phyloP scores from a whole-genome alignment of 108 stramenopile species.

The Nannochloropsis salina region DNA sequence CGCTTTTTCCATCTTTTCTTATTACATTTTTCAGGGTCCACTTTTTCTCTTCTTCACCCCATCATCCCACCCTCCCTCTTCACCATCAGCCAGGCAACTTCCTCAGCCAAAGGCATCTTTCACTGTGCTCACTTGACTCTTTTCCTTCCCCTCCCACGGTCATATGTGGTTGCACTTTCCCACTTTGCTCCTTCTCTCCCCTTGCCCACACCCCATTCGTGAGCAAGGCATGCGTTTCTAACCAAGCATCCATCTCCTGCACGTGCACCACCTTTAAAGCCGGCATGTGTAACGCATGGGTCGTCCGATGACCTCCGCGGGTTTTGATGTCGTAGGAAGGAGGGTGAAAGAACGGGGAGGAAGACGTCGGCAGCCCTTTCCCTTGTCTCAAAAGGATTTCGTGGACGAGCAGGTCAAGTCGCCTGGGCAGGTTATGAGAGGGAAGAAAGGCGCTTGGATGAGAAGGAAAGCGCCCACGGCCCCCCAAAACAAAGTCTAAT shows the following conservation, averaged over 20 bases:
- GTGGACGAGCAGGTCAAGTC: neutral
- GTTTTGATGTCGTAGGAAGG: slow-evolving; percentile 2
- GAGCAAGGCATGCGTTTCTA: neutral
- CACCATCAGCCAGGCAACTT: no score
- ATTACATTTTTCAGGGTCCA: no score
- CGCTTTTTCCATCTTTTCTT: no score
- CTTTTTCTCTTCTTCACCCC: no score
- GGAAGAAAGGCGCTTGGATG: neutral
- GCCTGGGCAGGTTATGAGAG: neutral
- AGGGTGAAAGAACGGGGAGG: neutral
- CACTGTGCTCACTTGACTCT: no score
- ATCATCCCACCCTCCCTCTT: no score
- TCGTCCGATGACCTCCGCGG: neutral
- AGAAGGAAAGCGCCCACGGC: neutral
- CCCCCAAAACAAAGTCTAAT: no score
- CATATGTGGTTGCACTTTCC: no score
- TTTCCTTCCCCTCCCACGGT: no score
- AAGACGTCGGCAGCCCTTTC: neutral
- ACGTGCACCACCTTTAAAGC: neutral
- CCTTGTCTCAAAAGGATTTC: neutral
- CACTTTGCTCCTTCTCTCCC: no score
- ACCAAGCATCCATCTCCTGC: neutral
- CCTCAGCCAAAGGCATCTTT: no score
- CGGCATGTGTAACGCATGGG: neutral
- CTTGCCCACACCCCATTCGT: no score